Base-by-base conservation (phyloP, 2,329 filamentous ascomycete genomes). In the Pezicula carpinea region DNA sequence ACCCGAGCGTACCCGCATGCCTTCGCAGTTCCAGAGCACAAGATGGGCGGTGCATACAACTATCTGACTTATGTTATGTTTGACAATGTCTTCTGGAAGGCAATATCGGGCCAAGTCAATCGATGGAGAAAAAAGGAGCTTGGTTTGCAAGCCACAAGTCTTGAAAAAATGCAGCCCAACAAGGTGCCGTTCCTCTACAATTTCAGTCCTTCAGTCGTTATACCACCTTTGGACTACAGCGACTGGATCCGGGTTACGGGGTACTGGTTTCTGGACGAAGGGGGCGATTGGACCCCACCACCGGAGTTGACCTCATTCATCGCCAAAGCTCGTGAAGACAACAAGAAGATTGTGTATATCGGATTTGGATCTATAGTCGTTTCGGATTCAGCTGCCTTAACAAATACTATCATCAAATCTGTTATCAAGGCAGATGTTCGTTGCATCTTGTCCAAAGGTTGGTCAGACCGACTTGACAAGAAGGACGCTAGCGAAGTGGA, bases 171-270 rank as follows among this genome's bases (percentile, higher is more conserved):
- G 80, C 90, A 96, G 68, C 85, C 88, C 2, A 96, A 96, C 71
- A 95, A 95, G 65, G 89, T 96, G n/a, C 93, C 93, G 0, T 99
- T 99, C 67, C 69, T 99, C 39, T 99, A 99, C 73, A 97, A 96
- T 68, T 97, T 96, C 66, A 95, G 89, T 47, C 89, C 91, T 1
- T 87, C 82, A 10, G 93, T 99, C 11, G 93, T 99, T n/a, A 82
- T 88, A 2, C 92, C 91, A 22, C 93, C 93, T 14, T 74, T 96
- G 2, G 93, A 99, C 69, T 99, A 91, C 69, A 92, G 89, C 35
- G 93, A 97, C 66, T 99, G 93, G 93, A 93, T 99, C 64, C 82
- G 89, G 36, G 89, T 97, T 6, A 97, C 93, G 0, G 93, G 93
- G 0, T 97, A 99, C 69, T 99, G 93, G 93, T 97, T 99, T 67